Evolutionary conservation across 192 early-diverging fungal species (phyloP).

Genomic region (Spinellus fusiger): DNA sequence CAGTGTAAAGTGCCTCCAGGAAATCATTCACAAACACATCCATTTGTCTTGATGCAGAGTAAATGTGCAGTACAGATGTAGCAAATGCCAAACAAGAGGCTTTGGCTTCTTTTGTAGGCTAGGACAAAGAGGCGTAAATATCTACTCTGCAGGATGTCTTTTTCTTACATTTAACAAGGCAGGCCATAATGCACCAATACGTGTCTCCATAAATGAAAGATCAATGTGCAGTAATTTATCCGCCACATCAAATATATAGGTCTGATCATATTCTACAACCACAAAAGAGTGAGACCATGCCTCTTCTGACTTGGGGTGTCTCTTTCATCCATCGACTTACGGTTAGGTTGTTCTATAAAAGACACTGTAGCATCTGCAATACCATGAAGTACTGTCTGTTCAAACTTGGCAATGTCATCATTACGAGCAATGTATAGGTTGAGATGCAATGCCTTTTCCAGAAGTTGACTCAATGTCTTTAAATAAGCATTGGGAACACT

Average conservation of each 20-base stretch:
- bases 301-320: background rate
- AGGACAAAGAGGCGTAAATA: background rate
- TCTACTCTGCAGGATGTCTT: too few relatives aligned
- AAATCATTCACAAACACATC: slow-evolving; percentile 25
- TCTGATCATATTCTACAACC: slow-evolving; percentile 12
- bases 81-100: slow-evolving; percentile 6
- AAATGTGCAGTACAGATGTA: slow-evolving; percentile 10
- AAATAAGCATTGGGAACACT: background rate
- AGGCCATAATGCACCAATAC: slow-evolving; percentile 23
- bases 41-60: slow-evolving; percentile 25
- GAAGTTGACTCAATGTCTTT: background rate
- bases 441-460: slow-evolving; percentile 12
- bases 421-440: slow-evolving; percentile 20
- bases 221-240: slow-evolving; percentile 20
- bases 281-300: background rate
- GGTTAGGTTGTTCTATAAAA: background rate
- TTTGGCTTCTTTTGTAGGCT: slow-evolving; percentile 11
- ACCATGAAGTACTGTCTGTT: background rate
- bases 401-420: slow-evolving; percentile 17
- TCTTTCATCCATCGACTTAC: background rate
- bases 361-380: slow-evolving; percentile 6
- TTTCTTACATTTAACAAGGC: slow-evolving; percentile 16
- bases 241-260: slow-evolving; percentile 2
- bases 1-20: background rate
- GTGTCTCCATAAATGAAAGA: slow-evolving; percentile 20